Evolutionary conservation across 257 asterid species (phyloP).

Genomic region (Striga asiatica): DNA sequence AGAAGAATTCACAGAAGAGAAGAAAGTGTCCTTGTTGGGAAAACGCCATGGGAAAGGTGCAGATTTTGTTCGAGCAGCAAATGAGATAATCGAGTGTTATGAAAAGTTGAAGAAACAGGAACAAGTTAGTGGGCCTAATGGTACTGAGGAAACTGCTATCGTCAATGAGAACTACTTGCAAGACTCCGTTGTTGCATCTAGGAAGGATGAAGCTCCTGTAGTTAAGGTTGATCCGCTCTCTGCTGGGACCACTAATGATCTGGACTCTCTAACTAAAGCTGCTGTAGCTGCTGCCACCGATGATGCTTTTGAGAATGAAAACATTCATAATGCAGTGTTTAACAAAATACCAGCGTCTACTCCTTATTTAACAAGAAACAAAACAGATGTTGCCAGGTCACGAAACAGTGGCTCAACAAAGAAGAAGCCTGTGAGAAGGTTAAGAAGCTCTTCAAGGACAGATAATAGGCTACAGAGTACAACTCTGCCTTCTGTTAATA

Average conservation of each 20-base stretch:
- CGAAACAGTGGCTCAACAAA: constrained; percentile 27
- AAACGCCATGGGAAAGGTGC: constrained; percentile 87
- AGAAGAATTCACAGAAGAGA: constrained; percentile 88
- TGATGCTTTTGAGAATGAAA: constrained; percentile 32
- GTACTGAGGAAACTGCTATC: constrained; percentile 24
- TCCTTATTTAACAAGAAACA: constrained; percentile 39
- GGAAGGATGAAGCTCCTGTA: constrained; percentile 30
- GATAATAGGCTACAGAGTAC: constrained; percentile 31
- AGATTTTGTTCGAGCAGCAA: constrained; percentile 74
- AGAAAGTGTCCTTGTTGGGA: constrained; percentile 58
- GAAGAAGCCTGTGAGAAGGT: constrained; percentile 39
- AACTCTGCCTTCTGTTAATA: constrained; percentile 20
- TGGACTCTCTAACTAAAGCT: constrained; percentile 43
- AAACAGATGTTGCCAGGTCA: constrained; percentile 30
- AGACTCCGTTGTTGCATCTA: constrained; percentile 30
- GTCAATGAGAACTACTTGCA: constrained; percentile 26
- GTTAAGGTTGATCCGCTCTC: constrained; percentile 24
- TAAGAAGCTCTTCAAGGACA: constrained; percentile 49
- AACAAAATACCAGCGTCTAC: constrained; percentile 23
- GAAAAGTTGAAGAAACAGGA: constrained; percentile 59
- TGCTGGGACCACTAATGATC: constrained; percentile 33
- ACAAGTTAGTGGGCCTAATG: constrained; percentile 23
- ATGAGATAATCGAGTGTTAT: constrained; percentile 62
- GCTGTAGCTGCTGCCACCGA: constrained; percentile 44
- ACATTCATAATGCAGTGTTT: constrained; percentile 19